phyloP scores from a whole-genome alignment of 139 green algal species.

The Chlorella sp. region DNA sequence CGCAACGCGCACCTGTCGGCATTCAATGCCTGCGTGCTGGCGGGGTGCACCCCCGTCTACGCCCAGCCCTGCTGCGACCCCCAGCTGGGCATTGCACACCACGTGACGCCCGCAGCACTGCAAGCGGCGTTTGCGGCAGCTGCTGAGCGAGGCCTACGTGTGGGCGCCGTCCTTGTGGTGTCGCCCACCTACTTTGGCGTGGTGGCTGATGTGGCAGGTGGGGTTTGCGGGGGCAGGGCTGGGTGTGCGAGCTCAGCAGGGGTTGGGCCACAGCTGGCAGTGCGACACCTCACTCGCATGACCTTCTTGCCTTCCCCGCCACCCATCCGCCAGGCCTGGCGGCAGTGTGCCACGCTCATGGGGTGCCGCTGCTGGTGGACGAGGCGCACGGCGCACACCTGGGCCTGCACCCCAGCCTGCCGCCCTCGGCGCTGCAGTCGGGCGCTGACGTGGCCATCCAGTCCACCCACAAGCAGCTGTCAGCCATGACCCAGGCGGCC shows the following conservation, averaged over 20 bases:
- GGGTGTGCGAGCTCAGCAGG: not conserved
- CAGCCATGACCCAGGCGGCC: slow-evolving; percentile 87
- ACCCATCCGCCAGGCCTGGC: slow-evolving; percentile 41
- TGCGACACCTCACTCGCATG: no score
- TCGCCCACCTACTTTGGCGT: slow-evolving; percentile 92
- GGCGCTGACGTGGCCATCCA: slow-evolving; percentile 91
- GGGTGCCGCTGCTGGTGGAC: slow-evolving; percentile 86
- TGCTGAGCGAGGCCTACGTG: not conserved
- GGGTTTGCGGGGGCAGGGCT: not conserved
- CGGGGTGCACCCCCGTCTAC: slow-evolving; percentile 47
- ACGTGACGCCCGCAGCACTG: slow-evolving; percentile 60
- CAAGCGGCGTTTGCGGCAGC: slow-evolving; percentile 45
- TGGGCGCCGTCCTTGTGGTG: slow-evolving; percentile 75
- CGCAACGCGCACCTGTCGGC: slow-evolving; percentile 89
- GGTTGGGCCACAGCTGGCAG: no score
- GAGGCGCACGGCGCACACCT: slow-evolving; percentile 93
- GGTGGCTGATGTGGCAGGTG: slow-evolving; percentile 62
- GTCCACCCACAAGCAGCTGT: slow-evolving; percentile 95
- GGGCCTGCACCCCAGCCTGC: slow-evolving; percentile 56
- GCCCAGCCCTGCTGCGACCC: slow-evolving; percentile 58
- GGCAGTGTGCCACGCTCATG: slow-evolving; percentile 63
- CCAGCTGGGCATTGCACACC: slow-evolving; percentile 60
- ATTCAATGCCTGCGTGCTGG: slow-evolving; percentile 76
- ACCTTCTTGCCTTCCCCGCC: no score
- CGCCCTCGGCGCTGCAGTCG: slow-evolving; percentile 57